These are phyloP conservation scores for Lasiosphaeria hispida DNA, from an alignment of 495 filamentous ascomycete species.

Conservation along the genomic window DNA sequence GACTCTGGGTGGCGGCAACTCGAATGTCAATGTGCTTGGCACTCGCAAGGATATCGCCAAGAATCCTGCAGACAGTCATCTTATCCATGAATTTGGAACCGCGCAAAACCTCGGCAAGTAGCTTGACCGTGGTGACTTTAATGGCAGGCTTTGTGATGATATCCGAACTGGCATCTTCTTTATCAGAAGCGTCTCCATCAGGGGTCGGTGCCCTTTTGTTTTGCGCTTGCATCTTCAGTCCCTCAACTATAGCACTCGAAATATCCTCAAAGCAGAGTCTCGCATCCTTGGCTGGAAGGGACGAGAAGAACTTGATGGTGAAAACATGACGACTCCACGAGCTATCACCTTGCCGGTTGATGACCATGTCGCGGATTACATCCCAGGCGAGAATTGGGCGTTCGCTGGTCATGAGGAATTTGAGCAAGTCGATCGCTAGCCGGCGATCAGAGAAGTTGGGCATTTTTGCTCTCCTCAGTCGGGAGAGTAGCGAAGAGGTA, in stretches of 20 bases:
- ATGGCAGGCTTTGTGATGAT: conserved; percentile 17
- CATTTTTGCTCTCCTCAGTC: background rate
- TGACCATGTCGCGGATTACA: conserved; percentile 30
- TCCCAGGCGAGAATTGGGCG: conserved; percentile 18
- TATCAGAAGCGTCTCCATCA: background rate
- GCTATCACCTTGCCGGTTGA: conserved; percentile 35
- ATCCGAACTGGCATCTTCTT: background rate
- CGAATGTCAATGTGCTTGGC: conserved; percentile 36
- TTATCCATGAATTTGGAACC: conserved; percentile 31
- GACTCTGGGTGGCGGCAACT: conserved; percentile 29
- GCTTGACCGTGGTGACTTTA: conserved; percentile 42
- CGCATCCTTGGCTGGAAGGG: conserved; percentile 28
- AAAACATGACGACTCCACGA: conserved; percentile 39
- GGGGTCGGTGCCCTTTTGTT: background rate
- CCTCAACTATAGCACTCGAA: conserved; percentile 29
- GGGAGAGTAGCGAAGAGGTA: background rate
- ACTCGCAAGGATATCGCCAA: conserved; percentile 28
- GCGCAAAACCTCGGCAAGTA: conserved; percentile 37
- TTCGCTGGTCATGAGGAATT: conserved; percentile 13
- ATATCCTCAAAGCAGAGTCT: conserved; percentile 29
- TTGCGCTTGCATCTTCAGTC: conserved; percentile 27
- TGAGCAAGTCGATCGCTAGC: conserved; percentile 11
- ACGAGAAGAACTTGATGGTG: conserved; percentile 21
- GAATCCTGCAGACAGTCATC: conserved; percentile 24
- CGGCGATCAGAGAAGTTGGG: background rate